phyloP scores from a whole-genome alignment of 1,284 basidiomycete species.

The Gymnopus androsaceus region DNA sequence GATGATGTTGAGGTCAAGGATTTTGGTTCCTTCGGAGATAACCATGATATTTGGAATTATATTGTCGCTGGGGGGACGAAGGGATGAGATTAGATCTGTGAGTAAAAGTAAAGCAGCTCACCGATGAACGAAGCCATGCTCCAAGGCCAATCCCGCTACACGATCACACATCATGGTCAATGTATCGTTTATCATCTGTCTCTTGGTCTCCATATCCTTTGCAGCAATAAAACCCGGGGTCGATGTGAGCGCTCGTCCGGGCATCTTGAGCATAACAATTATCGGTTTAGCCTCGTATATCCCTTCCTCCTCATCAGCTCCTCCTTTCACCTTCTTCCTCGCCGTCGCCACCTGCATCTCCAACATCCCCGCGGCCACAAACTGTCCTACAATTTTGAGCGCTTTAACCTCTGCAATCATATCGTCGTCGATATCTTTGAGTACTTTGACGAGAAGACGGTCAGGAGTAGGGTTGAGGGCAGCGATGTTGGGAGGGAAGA shows the following conservation, averaged over 20 bases:
- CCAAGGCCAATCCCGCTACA: neutral
- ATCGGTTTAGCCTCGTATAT: slow-evolving; percentile 7
- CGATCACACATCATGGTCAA: slow-evolving; percentile 4
- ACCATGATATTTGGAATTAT: slow-evolving; percentile 4
- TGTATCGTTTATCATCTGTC: slow-evolving; percentile 3
- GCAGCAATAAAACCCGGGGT: neutral
- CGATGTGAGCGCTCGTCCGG: neutral
- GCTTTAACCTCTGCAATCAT: slow-evolving; percentile 9
- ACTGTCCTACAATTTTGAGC: slow-evolving; percentile 1
- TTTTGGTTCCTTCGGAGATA: neutral
- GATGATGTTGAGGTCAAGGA: slow-evolving; percentile 4
- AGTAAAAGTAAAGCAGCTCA: neutral
- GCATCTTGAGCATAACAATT: slow-evolving; percentile 8
- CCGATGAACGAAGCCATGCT: slow-evolving; percentile 8
- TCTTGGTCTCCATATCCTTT: neutral
- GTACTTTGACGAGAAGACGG: slow-evolving; percentile 2
- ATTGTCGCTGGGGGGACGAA: neutral
- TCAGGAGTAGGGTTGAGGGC: neutral
- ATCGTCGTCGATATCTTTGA: slow-evolving; percentile 2
- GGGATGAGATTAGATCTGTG: neutral
- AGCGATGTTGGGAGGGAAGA: neutral
- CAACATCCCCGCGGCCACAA: slow-evolving; percentile 6
- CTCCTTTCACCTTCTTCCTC: no score
- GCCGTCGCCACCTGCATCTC: neutral
- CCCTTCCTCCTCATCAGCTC: no score